Evolutionary conservation across 2,329 filamentous ascomycete species (phyloP), one percentile per base, ranked within the genome.

Genomic region (Blastomyces percursus): DNA sequence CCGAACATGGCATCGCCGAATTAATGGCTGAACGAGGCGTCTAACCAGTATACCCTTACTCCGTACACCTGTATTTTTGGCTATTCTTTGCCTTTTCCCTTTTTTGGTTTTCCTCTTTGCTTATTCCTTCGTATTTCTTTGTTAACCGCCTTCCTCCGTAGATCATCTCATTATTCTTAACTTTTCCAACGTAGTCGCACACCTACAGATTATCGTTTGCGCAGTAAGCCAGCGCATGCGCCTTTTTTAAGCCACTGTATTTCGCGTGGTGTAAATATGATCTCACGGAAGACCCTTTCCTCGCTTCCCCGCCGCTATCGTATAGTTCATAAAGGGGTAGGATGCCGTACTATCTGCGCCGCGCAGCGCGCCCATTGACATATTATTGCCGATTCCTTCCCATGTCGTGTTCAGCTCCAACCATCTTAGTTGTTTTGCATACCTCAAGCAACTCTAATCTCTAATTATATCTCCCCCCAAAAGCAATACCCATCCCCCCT

Each of bases 1-100:
- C 81, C 61, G 88, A 90, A 69, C 86, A 84, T 72, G 85, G 86
- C 46, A 82, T 90, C 38, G 79, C 81, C 62, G 89, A 91, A 69
- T 75, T 96, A 62, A 84, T 89, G 82, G 86, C 85, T 66, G 88
- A 91, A 75, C 82, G 90, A 69, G 79, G 91, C 58, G 56, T 66
- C 42, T 60, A 46, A 56, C 32, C 44, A 51, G 16, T 16, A 2
- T 19, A 19, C 38, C 51, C 24, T 42, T 50, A 40, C 40, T 38
- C 56, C 24, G 42, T 50, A 40, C 40, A 35, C 21, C 32, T 40
- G 40, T 19, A 42, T 2, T 44, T 35, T 46, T 46, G 52, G 4
- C 24, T 30, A 9, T 46, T 2, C 19, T 14, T n/a, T 55, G 38
- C 35, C 2, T 21, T 55, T 12, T 12, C 2, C 19, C 16, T 52